Conservation (phyloP, 2,329 filamentous ascomycete genomes). For the Ophiostoma sp. region DNA sequence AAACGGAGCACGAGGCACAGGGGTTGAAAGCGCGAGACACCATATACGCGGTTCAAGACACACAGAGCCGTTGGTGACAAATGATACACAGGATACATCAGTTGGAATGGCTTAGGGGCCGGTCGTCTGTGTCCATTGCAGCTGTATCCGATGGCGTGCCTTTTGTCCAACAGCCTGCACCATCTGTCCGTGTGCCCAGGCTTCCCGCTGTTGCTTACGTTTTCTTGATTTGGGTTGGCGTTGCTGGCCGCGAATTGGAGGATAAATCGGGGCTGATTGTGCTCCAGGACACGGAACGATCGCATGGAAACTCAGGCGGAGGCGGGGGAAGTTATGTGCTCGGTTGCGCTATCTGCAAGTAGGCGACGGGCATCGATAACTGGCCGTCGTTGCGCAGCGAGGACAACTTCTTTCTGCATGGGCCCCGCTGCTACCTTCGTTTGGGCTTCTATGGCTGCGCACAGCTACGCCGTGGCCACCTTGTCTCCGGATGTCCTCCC, state of each 20-base stretch:
- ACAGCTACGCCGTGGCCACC: background rate
- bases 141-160: background rate
- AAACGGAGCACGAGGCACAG: background rate
- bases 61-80: background rate
- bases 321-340: background rate
- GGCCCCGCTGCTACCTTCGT: background rate
- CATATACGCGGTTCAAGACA: background rate
- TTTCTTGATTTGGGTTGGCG: no score
- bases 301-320: background rate
- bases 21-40: background rate
- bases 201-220: background rate
- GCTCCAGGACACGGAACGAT: background rate
- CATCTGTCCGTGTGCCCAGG: background rate
- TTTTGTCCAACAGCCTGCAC: background rate
- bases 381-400: background rate
- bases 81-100: background rate
- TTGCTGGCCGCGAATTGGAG: background rate
- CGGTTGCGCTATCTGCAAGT: background rate
- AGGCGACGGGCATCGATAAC: conserved; percentile 11
- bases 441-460: background rate
- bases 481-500: background rate
- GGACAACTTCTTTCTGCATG: background rate
- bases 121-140: background rate
- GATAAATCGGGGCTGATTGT: background rate
- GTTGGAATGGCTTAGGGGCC: background rate